Evolutionary conservation across 2,329 filamentous ascomycete species (phyloP), one percentile per base, ranked within the genome.

Genomic region (Xylaria sp.): DNA sequence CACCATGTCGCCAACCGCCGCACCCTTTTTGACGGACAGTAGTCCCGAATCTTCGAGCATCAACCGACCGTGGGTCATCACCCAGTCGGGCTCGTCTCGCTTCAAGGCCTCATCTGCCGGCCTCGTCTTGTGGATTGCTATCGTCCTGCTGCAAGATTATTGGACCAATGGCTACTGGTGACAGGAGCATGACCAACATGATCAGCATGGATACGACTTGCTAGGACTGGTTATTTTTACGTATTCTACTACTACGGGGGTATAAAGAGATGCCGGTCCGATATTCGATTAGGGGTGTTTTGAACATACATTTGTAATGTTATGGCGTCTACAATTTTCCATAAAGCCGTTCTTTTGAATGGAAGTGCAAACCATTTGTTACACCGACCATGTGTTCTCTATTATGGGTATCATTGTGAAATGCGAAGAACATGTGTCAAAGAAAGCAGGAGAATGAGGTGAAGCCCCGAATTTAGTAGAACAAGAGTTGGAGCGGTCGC

Each of bases 401-500:
- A 49, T 58, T 59, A 42, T 61, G 65, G 63, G 65, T 66, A 66
- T 66, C 65, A 61, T 62, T 30, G 48, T 49, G 77, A 1, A 54
- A 52, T 55, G 54, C 19, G 53, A 59, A 4, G 49, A 57, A 53
- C 16, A 23, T 5, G 48, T 51, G 53, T 49, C 37, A 42, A 50
- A 34, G 50, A 52, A 54, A 51, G 37, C 3, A 53, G 23, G 46
- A 1, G 18, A 39, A 44, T n/a, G 34, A 23, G 23, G 50, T 30
- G 16, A 49, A 13, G 16, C 6, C 4, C 44, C 30, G 3, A 10
- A 55, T 65, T 77, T 69, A 90, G 69, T 84, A 90, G 74, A 90
- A 90, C 19, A 90, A 71, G 69, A 90, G 70, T 52, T 81, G 81
- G 68, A 89, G 67, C 66, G 83, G 75, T 67, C 79, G 81, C 66